These are phyloP conservation scores for Isabelozyma pseudorhagii DNA, from an alignment of 805 yeast genomes.

Conservation along the genomic window DNA sequence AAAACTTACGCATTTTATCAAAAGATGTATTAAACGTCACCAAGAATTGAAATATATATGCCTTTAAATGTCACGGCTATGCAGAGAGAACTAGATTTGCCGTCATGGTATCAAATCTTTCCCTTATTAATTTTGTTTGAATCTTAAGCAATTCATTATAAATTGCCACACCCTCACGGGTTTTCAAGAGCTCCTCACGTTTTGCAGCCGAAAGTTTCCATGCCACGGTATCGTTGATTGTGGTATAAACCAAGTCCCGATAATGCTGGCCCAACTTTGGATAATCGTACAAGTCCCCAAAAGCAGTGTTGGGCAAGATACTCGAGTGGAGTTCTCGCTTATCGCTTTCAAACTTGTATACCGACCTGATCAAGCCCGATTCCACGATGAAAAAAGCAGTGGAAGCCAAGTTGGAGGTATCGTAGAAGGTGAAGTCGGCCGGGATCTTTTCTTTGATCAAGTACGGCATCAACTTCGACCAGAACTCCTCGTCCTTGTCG, in stretches of 20 bases:
- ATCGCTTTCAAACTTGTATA: constrained; percentile 36
- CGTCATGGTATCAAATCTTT: constrained; percentile 69
- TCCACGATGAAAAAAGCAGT: constrained; percentile 60
- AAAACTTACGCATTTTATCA: too few species aligned
- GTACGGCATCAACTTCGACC: constrained; percentile 60
- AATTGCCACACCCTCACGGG: constrained; percentile 45
- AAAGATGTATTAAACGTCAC: not conserved
- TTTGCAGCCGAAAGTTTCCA: constrained; percentile 61
- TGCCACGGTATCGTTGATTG: constrained; percentile 60
- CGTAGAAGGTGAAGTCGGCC: constrained; percentile 44
- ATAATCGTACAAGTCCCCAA: constrained; percentile 53
- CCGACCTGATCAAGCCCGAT: constrained; percentile 37
- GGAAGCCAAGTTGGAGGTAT: constrained; percentile 34
- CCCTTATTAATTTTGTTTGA: constrained; percentile 60
- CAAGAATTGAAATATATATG: not conserved
- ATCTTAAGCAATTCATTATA: constrained; percentile 64
- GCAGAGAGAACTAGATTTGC: constrained; percentile 72
- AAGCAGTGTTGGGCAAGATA: constrained; percentile 70
- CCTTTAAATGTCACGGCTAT: constrained; percentile 12
- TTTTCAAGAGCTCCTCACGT: constrained; percentile 43
- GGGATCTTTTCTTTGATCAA: constrained; percentile 47
- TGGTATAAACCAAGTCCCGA: constrained; percentile 45
- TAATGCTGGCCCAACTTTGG: constrained; percentile 27
- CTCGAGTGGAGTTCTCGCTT: constrained; percentile 33
- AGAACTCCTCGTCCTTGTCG: constrained; percentile 45